A percentile compares a stretch with the other conserved stretches of the same genome.
Evolutionary conservation across 2,329 filamentous ascomycete species (phyloP).

Genomic region (Talaromyces pinophilus): DNA sequence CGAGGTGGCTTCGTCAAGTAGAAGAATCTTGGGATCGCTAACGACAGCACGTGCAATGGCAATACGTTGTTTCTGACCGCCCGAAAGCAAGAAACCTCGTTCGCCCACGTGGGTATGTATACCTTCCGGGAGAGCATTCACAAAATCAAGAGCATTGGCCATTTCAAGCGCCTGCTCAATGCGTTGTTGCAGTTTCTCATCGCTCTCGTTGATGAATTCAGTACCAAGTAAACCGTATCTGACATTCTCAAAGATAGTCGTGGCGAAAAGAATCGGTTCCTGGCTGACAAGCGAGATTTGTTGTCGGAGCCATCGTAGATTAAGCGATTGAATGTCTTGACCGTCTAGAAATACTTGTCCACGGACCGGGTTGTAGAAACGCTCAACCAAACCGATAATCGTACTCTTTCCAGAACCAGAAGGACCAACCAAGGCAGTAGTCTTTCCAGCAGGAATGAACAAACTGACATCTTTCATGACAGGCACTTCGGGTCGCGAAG

Average conservation of each 20-base stretch:
- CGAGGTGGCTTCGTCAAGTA: constrained; percentile 93
- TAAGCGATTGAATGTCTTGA: constrained; percentile 75
- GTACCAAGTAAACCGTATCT: constrained; percentile 88
- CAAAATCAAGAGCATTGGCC: constrained; percentile 93
- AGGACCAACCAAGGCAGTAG: constrained; percentile 87
- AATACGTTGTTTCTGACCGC: constrained; percentile 95
- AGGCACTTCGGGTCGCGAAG: constrained; percentile 83
- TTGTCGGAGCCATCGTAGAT: constrained; percentile 86
- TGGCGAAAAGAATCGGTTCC: constrained; percentile 87
- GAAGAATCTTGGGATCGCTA: constrained; percentile 84
- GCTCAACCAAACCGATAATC: constrained; percentile 86
- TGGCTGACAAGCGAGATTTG: constrained; percentile 92
- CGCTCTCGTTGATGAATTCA: constrained; percentile 65
- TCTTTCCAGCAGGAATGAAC: constrained; percentile 81
- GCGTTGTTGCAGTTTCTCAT: constrained; percentile 68
- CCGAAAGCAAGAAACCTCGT: constrained; percentile 85
- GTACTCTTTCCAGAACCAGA: constrained; percentile 95
- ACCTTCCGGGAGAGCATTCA: constrained; percentile 75
- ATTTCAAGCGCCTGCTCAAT: constrained; percentile 81
- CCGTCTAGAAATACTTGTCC: constrained; percentile 81
- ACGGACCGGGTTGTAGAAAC: constrained; percentile 87
- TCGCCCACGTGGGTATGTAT: constrained; percentile 97
- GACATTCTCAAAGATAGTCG: constrained; percentile 88
- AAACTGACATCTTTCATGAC: constrained; percentile 85
- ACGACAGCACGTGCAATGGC: constrained; percentile 90